Conservation (phyloP, 805 yeast genomes). For the Pichia sporocuriosa region DNA sequence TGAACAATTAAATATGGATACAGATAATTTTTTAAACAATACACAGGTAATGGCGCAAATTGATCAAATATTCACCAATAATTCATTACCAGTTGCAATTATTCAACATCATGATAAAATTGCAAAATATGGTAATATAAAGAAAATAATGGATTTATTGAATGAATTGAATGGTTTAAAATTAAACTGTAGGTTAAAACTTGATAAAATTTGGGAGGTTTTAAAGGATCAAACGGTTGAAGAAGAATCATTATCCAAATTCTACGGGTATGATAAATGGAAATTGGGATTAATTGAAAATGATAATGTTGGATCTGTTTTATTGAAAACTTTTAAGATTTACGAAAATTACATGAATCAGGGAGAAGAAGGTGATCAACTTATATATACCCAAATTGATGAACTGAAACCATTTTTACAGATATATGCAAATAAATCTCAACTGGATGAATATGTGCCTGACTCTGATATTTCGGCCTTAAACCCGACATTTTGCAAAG, state of each 20-base stretch:
- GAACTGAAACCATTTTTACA: slow-evolving; percentile 42
- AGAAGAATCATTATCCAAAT: slow-evolving; percentile 44
- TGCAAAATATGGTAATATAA: slow-evolving; percentile 45
- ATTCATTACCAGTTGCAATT: slow-evolving; percentile 47
- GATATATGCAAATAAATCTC: slow-evolving; percentile 29
- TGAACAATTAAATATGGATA: slow-evolving; percentile 36
- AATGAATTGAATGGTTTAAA: slow-evolving; percentile 41
- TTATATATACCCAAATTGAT: slow-evolving; percentile 40
- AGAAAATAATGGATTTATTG: slow-evolving; percentile 35
- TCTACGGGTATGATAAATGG: slow-evolving; percentile 54
- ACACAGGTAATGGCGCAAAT: slow-evolving; percentile 55
- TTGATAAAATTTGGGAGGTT: slow-evolving; percentile 41
- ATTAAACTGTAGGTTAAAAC: slow-evolving; percentile 33
- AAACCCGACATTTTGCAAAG: slow-evolving; percentile 31
- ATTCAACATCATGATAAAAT: slow-evolving; percentile 50
- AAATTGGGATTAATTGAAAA: slow-evolving; percentile 39
- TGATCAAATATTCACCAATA: slow-evolving; percentile 40
- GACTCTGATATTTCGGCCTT: slow-evolving; percentile 30
- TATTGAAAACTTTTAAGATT: slow-evolving; percentile 35
- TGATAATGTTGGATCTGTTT: slow-evolving; percentile 32
- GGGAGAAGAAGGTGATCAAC: slow-evolving; percentile 57
- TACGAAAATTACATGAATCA: slow-evolving; percentile 44
- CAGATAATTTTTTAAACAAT: slow-evolving; percentile 39
- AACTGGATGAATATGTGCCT: slow-evolving; percentile 35
- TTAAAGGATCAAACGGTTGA: slow-evolving; percentile 47